These are phyloP conservation scores for Albugo candida DNA, from an alignment of 352 stramenopile species.

Conservation along the genomic window DNA sequence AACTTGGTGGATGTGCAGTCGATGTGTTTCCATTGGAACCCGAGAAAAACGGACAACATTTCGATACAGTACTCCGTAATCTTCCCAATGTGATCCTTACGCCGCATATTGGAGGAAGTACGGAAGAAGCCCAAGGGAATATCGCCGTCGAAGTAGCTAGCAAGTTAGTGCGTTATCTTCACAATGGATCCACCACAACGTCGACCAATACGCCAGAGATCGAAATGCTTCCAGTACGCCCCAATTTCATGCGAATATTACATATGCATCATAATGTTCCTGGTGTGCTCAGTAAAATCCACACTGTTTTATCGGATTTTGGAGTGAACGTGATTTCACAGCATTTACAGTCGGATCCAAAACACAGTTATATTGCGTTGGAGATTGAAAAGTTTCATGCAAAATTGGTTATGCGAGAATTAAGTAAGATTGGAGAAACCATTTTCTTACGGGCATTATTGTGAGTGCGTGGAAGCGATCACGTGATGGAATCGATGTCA, in stretches of 20 bases:
- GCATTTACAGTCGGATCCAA: conserved; percentile 64
- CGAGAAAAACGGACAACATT: conserved; percentile 58
- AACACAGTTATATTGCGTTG: conserved; percentile 64
- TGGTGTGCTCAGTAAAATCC: conserved; percentile 72
- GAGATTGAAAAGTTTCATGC: conserved; percentile 68
- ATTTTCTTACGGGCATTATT: conserved; percentile 65
- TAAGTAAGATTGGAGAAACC: conserved; percentile 73
- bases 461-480: conserved; percentile 9
- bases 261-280: conserved; percentile 77
- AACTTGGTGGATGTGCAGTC: conserved; percentile 64
- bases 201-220: conserved; percentile 66
- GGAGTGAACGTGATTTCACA: conserved; percentile 75
- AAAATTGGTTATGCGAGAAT: conserved; percentile 57
- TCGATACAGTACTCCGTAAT: conserved; percentile 73
- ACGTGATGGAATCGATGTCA: too few species aligned
- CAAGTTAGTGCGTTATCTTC: conserved; percentile 69
- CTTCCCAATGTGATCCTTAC: conserved; percentile 88
- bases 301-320: conserved; percentile 64
- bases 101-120: conserved; percentile 90
- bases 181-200: conserved; percentile 59
- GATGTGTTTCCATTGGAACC: conserved; percentile 84
- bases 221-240: conserved; percentile 49
- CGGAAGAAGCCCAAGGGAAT: conserved; percentile 89
- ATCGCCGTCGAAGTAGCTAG: conserved; percentile 65
- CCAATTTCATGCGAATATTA: conserved; percentile 67